Evolutionary conservation across 768 basidiomycete species (phyloP), one percentile per base, ranked within the genome.

Genomic region (Suillus weaverae): DNA sequence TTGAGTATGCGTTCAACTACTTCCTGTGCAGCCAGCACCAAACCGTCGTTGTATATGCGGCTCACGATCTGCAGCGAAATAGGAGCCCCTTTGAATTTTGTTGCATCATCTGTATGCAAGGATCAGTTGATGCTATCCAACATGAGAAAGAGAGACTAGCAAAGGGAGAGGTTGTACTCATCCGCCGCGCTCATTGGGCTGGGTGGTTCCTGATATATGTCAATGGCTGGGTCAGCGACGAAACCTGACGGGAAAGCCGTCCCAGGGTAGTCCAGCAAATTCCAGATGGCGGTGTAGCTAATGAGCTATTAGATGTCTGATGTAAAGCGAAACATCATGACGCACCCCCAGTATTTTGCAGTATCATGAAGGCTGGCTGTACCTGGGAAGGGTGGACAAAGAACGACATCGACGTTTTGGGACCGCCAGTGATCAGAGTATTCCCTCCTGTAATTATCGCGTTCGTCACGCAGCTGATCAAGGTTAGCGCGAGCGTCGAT

Each of bases 241-340:
- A 67, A 62, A 16, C 80, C 78, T 30, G 76, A 76, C 5, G 81
- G 81, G 70, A 81, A 78, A 9, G 77, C 76, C 9, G 72, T 74
- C 10, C 72, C 74, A 7, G 80, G 75, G 62, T 80, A 81, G 67
- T 82, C 81, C 16, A 78, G 69, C 18, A 84, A 66, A 64, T 84
- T 84, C 74, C 78, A 81, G 35, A 80, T 67, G 14, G 73, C 76
- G 0, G 82, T 81, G 63, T 81, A 83, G 7, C 79, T 79, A 44
- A n/a, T 22, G 46, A 56, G 36, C 30, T 32, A 18, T 50, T 50
- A 50, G 48, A 36, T 36, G 38, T 41, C 74, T 74, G 62, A 10
- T 39, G n/a, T 5, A 11, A n/a, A 36, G 5, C 33, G 5, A 36
- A 7, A 14, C 30, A n/a, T 22, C 13, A 53, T 38, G n/a, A 63